Evolutionary conservation across 2,329 filamentous ascomycete genomes (phyloP).

Genomic region (Xylaria sp.): DNA sequence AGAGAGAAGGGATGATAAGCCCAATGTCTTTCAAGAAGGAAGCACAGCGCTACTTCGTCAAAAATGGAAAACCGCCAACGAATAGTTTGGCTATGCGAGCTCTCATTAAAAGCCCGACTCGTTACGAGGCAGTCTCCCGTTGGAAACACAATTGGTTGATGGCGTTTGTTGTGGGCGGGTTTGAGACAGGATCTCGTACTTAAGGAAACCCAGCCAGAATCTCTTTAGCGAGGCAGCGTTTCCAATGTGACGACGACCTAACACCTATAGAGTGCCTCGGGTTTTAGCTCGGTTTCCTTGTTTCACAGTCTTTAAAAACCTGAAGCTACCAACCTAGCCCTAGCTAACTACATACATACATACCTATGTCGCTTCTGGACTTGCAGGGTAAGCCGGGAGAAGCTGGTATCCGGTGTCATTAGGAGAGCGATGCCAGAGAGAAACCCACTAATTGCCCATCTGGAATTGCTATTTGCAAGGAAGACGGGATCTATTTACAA

Average conservation of each 20-base stretch:
- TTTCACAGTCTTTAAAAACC: neutral
- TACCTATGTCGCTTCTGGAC: neutral
- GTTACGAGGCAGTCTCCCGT: neutral
- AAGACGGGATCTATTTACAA: constrained; percentile 3
- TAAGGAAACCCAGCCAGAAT: constrained; percentile 5
- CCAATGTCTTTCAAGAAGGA: constrained; percentile 11
- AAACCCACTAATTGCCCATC: neutral
- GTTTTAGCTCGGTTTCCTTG: neutral
- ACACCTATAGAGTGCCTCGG: neutral
- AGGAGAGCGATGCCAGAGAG: constrained; percentile 2
- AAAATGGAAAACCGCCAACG: neutral
- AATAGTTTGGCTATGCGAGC: constrained; percentile 4
- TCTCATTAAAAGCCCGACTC: neutral
- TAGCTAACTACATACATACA: neutral
- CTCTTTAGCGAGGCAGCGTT: constrained; percentile 4
- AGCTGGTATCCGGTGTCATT: neutral
- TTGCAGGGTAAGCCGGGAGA: constrained; percentile 10
- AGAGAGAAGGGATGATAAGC: neutral
- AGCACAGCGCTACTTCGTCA: constrained; percentile 1
- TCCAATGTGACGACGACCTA: neutral
- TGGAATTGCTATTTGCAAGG: neutral
- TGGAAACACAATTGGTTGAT: constrained; percentile 13
- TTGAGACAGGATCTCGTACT: neutral
- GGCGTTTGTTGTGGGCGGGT: neutral
- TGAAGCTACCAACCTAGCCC: neutral